Percentiles rank a stretch among this genome's conserved stretches.
Evolutionary conservation across 495 filamentous ascomycete species (phyloP).

Genomic region (Penicillium canariense): DNA sequence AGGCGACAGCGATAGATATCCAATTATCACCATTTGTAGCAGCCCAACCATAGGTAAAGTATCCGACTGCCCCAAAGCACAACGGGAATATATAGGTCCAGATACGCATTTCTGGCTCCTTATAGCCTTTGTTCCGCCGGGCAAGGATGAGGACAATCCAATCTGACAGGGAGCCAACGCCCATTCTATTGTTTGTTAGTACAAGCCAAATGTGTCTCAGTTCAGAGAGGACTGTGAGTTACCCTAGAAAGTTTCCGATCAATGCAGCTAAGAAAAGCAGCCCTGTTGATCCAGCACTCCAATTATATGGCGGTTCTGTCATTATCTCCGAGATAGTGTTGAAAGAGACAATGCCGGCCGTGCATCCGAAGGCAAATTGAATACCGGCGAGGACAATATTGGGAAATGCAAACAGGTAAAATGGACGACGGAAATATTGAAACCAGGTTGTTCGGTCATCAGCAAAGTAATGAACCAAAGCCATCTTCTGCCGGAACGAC

Average conservation of each 20-base stretch:
- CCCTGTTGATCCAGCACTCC: conserved; percentile 27
- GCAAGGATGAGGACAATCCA: conserved; percentile 29
- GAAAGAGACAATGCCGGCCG: conserved; percentile 35
- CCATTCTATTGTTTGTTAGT: conserved; percentile 21
- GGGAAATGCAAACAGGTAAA: conserved; percentile 35
- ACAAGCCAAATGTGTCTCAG: too few species aligned
- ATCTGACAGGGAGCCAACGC: conserved; percentile 30
- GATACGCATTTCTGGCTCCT: conserved; percentile 37
- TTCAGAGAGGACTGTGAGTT: not conserved
- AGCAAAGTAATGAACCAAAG: conserved; percentile 23
- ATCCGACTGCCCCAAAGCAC: conserved; percentile 29
- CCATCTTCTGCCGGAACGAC: conserved; percentile 23
- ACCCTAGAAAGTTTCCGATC: conserved; percentile 33
- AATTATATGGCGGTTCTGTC: conserved; percentile 34
- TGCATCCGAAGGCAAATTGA: conserved; percentile 33
- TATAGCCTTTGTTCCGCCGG: conserved; percentile 32
- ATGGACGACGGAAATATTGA: conserved; percentile 36
- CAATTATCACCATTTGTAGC: conserved; percentile 31
- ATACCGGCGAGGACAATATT: conserved; percentile 34
- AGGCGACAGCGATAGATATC: conserved; percentile 32
- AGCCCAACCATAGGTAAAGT: conserved; percentile 36
- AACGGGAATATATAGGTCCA: conserved; percentile 28
- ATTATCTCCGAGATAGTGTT: conserved; percentile 38
- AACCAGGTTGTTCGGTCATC: conserved; percentile 34
- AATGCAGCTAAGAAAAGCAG: conserved; percentile 30